Conservation (phyloP, 2,329 filamentous ascomycete species). For the Trichoderma arundinaceum region DNA sequence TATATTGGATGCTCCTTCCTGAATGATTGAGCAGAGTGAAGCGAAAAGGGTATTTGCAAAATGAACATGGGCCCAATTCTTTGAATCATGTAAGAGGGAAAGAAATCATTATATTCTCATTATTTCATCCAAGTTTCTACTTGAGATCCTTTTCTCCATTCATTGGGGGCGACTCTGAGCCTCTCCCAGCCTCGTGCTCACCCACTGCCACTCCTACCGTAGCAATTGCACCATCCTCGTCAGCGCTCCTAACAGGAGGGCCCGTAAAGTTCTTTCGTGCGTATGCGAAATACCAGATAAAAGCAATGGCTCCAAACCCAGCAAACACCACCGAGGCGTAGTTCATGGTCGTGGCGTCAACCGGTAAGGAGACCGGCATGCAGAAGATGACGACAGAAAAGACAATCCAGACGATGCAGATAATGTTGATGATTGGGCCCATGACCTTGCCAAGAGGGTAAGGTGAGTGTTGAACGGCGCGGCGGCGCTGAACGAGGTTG, state of each 20-base stretch:
- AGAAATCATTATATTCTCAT: constrained; percentile 11
- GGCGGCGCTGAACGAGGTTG: constrained; percentile 68
- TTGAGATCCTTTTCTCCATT: constrained; percentile 20
- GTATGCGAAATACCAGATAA: constrained; percentile 67
- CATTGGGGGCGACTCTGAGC: constrained; percentile 17
- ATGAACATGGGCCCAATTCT: not conserved
- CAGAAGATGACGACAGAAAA: constrained; percentile 76
- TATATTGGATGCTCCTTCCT: not conserved
- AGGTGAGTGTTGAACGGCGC: constrained; percentile 66
- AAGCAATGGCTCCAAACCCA: constrained; percentile 64
- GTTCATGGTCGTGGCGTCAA: constrained; percentile 65
- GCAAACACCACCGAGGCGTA: constrained; percentile 71
- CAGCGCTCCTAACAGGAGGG: constrained; percentile 47
- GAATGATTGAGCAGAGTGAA: not conserved
- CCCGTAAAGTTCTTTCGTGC: constrained; percentile 69
- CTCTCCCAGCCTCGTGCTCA: constrained; percentile 1
- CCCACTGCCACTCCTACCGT: constrained; percentile 20
- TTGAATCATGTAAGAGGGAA: not conserved
- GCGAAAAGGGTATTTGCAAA: no score
- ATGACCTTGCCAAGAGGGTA: constrained; percentile 74
- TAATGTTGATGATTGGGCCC: constrained; percentile 69
- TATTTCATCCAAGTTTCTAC: not conserved
- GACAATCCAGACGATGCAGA: constrained; percentile 72
- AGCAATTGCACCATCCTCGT: not conserved
- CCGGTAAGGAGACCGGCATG: constrained; percentile 70